Conservation (phyloP, 1,139 yeast species). For the Diutina ranongensis region DNA sequence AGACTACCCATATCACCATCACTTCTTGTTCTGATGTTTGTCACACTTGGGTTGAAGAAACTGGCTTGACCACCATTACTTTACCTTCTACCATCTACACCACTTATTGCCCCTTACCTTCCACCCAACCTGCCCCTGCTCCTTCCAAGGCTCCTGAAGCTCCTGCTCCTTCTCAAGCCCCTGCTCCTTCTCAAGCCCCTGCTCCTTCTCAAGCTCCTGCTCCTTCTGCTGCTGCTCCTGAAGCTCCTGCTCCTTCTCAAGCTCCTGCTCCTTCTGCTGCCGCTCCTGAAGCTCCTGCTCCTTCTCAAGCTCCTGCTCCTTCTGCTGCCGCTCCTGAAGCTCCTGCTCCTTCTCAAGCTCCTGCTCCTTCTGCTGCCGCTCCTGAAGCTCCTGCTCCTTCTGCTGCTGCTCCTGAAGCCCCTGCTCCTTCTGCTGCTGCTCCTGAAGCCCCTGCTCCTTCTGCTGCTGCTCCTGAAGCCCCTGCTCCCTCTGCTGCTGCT, state of each 20-base stretch:
- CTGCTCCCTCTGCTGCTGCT: neutral
- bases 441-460: slow-evolving; percentile 10
- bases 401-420: slow-evolving; percentile 10
- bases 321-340: neutral
- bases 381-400: slow-evolving; percentile 15
- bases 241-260: slow-evolving; percentile 7
- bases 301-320: slow-evolving; percentile 7
- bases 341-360: neutral
- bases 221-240: slow-evolving; percentile 11
- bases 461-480: slow-evolving; percentile 6
- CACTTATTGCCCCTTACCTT: slow-evolving; percentile 6
- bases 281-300: slow-evolving; percentile 9
- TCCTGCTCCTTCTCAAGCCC: neutral
- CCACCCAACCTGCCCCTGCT: slow-evolving; percentile 8
- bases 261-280: slow-evolving; percentile 10
- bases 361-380: neutral
- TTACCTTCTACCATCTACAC: slow-evolving; percentile 7
- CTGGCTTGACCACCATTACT: slow-evolving; percentile 10
- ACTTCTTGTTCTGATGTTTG: neutral
- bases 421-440: slow-evolving; percentile 9
- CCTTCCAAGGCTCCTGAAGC: neutral
- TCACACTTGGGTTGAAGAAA: neutral
- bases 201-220: slow-evolving; percentile 7
- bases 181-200: neutral
- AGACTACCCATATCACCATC: slow-evolving; percentile 1